Percentiles rank a stretch among this genome's conserved stretches.
Conservation (phyloP, 306 rosid genomes). For the Inga oerstediana region DNA sequence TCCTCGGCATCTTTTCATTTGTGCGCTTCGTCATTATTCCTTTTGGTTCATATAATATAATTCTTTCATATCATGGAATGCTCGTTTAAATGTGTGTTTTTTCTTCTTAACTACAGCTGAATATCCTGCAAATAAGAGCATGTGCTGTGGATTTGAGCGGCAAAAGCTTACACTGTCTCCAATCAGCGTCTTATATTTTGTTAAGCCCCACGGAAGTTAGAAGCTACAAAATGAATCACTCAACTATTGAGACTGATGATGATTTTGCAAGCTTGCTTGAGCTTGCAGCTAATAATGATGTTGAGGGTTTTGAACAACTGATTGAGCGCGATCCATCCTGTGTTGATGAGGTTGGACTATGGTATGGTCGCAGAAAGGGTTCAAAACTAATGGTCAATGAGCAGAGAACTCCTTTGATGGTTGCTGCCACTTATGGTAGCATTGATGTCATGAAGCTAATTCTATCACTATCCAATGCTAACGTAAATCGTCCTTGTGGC, state of each 20-base stretch:
- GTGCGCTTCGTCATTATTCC: constrained; percentile 2
- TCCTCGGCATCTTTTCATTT: not conserved
- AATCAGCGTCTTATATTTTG: constrained; percentile 10
- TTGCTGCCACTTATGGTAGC: constrained; percentile 79
- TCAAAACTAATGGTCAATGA: constrained; percentile 69
- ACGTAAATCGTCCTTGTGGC: constrained; percentile 52
- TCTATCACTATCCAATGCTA: constrained; percentile 48
- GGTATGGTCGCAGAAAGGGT: constrained; percentile 68
- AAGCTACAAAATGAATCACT: constrained; percentile 54
- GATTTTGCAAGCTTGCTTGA: constrained; percentile 65
- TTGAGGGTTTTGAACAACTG: constrained; percentile 58
- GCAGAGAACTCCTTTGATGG: constrained; percentile 73
- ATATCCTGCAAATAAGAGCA: constrained; percentile 41
- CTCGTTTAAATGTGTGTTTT: not conserved
- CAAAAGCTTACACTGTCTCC: constrained; percentile 28
- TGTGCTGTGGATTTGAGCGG: constrained; percentile 50
- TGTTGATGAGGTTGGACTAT: constrained; percentile 63
- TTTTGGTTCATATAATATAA: not conserved
- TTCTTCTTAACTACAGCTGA: constrained; percentile 28
- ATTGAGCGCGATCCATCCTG: constrained; percentile 61
- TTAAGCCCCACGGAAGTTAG: constrained; percentile 24
- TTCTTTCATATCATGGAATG: not conserved
- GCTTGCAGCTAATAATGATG: constrained; percentile 66
- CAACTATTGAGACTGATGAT: constrained; percentile 64
- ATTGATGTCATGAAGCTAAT: constrained; percentile 59